phyloP scores from a whole-genome alignment of 805 yeast genomes.

The Metschnikowia santaceciliae region DNA sequence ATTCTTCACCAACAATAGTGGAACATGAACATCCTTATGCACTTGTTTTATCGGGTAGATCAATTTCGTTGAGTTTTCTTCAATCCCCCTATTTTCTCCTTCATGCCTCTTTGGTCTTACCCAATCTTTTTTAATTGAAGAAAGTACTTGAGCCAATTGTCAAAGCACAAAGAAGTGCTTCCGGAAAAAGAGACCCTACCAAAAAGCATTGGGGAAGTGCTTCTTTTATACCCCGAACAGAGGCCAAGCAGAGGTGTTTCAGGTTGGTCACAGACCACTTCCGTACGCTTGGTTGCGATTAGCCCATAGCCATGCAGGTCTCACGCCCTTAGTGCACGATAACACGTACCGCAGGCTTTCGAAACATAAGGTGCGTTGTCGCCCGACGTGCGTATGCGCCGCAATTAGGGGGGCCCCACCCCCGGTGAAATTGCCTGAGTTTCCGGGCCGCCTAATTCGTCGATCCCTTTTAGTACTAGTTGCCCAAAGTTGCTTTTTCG shows the following conservation, averaged over 20 bases:
- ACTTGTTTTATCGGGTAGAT: too few relatives aligned
- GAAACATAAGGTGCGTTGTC: constrained; percentile 2
- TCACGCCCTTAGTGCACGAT: background rate
- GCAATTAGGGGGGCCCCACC: background rate
- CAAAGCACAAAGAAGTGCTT: background rate
- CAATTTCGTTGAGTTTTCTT: too few relatives aligned
- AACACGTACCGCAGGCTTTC: background rate
- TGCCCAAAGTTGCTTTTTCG: background rate
- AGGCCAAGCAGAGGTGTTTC: background rate
- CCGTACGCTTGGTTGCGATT: background rate
- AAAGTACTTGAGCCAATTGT: background rate
- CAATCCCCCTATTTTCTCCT: too few relatives aligned
- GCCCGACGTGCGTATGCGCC: constrained; percentile 2
- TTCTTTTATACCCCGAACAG: background rate
- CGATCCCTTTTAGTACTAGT: background rate
- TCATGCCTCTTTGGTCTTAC: too few relatives aligned
- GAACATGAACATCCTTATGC: background rate
- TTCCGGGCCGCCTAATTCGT: background rate
- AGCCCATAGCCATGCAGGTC: background rate
- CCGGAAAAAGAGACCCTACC: background rate
- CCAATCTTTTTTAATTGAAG: too few relatives aligned
- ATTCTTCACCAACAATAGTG: background rate
- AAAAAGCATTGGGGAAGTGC: background rate
- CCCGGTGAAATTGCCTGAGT: constrained; percentile 3
- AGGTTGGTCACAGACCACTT: background rate